Conservation (phyloP, 148 eudicot genomes). For the Nepenthes mirabilis region DNA sequence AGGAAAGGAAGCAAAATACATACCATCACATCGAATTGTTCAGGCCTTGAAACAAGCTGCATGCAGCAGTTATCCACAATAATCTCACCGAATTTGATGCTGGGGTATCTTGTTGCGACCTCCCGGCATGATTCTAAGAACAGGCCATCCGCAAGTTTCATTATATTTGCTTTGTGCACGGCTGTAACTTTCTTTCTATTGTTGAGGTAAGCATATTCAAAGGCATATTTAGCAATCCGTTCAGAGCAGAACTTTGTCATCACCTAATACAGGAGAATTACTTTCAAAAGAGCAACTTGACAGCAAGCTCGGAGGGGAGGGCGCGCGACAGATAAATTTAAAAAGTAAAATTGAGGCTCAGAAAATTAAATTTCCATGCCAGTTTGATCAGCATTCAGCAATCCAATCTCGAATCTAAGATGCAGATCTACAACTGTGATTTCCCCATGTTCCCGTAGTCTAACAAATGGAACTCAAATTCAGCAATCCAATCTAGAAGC, state of each 20-base stretch:
- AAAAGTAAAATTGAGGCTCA: no score
- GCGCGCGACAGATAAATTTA: no score
- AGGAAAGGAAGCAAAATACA: not conserved
- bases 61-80: conserved; percentile 92
- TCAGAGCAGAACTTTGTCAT: conserved; percentile 87
- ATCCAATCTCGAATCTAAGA: no score
- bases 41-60: conserved; percentile 88
- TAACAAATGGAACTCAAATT: no score
- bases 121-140: conserved; percentile 88
- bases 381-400: no score
- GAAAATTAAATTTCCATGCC: no score
- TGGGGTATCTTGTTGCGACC: conserved; percentile 59
- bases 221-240: conserved; percentile 80
- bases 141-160: conserved; percentile 88
- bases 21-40: conserved; percentile 93
- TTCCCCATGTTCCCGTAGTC: no score
- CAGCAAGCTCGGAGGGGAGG: not conserved
- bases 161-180: conserved; percentile 88
- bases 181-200: conserved; percentile 84
- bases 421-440: no score
- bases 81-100: conserved; percentile 66
- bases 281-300: not conserved
- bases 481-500: no score
- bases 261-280: conserved; percentile 32
- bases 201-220: conserved; percentile 83